phyloP scores from a whole-genome alignment of 805 yeast genomes.

The Saturnispora silvae region DNA sequence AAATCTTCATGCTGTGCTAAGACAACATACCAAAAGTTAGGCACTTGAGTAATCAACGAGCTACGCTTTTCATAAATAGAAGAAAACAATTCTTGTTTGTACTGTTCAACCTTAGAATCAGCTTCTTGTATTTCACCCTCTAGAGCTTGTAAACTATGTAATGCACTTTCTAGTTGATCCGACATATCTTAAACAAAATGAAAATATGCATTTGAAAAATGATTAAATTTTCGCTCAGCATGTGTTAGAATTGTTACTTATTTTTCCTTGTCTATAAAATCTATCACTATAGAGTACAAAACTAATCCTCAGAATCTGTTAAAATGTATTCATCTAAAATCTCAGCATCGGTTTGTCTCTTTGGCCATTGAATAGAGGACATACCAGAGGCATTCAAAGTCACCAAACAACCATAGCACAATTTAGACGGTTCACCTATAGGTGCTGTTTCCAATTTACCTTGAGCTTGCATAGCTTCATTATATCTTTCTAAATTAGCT shows the following conservation, averaged over 20 bases:
- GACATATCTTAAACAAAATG: background rate
- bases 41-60: slow-evolving; percentile 39
- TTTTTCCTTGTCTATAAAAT: background rate
- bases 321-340: slow-evolving; percentile 21
- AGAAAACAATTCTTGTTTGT: slow-evolving; percentile 40
- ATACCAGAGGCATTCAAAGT: slow-evolving; percentile 36
- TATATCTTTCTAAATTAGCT: slow-evolving; percentile 20
- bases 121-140: slow-evolving; percentile 41
- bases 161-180: slow-evolving; percentile 7
- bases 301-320: slow-evolving; percentile 7
- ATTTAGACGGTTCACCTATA: slow-evolving; percentile 17
- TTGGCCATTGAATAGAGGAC: slow-evolving; percentile 24
- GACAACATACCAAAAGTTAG: slow-evolving; percentile 82
- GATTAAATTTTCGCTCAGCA: background rate
- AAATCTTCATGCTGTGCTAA: slow-evolving; percentile 78
- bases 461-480: slow-evolving; percentile 6
- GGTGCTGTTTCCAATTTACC: background rate
- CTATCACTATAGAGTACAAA: background rate
- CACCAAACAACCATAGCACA: slow-evolving; percentile 74
- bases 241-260: no score
- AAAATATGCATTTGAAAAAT: background rate
- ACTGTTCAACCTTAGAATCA: slow-evolving; percentile 50
- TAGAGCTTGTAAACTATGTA: slow-evolving; percentile 16
- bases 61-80: slow-evolving; percentile 52
- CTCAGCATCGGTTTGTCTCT: slow-evolving; percentile 18